Evolutionary conservation across 305 asterid species (phyloP).

Genomic region (Fraxinus angustifolia): DNA sequence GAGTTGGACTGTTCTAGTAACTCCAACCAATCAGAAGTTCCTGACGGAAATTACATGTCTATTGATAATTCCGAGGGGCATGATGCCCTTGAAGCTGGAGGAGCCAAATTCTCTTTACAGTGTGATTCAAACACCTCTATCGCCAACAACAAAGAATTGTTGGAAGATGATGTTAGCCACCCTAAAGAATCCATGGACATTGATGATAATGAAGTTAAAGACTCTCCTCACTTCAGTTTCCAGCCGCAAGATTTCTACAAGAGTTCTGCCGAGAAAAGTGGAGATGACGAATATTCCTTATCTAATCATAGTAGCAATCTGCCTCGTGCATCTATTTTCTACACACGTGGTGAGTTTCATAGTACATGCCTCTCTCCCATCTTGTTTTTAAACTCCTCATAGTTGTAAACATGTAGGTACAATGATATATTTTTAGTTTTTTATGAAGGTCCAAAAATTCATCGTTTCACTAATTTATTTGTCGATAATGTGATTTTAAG

Average conservation of each 20-base stretch:
- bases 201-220: constrained; percentile 37
- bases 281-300: constrained; percentile 27
- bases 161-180: constrained; percentile 23
- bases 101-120: constrained; percentile 27
- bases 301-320: constrained; percentile 32
- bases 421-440: background rate
- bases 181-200: constrained; percentile 32
- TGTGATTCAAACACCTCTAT: constrained; percentile 58
- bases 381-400: constrained; percentile 14
- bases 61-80: constrained; percentile 38
- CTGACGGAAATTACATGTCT: constrained; percentile 37
- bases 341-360: constrained; percentile 49
- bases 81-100: constrained; percentile 40
- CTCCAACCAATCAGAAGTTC: constrained; percentile 37
- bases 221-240: constrained; percentile 29
- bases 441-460: background rate
- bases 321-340: constrained; percentile 58
- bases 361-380: constrained; percentile 8
- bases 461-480: background rate
- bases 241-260: constrained; percentile 30
- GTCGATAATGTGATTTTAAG: background rate
- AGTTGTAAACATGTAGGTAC: background rate
- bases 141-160: constrained; percentile 49
- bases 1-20: constrained; percentile 31
- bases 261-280: constrained; percentile 42